Evolutionary conservation across 176 grass and related monocot species (phyloP).

Genomic region (Paspalum notatum): DNA sequence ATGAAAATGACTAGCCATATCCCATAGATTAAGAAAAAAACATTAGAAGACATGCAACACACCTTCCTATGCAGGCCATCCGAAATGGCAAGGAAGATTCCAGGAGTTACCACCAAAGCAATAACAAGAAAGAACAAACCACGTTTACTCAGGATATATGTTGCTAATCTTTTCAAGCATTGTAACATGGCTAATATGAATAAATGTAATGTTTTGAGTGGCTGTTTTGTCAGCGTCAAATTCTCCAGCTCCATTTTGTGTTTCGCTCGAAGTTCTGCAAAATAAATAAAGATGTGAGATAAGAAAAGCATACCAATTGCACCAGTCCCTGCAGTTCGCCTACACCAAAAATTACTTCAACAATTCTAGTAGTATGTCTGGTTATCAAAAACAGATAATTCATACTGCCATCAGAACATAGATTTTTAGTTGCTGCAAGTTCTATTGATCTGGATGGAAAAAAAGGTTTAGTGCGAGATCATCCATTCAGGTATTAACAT

Average conservation of each 20-base stretch:
- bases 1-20: constrained; percentile 23
- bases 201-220: constrained; percentile 66
- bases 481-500: too few species aligned
- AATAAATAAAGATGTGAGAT: constrained; percentile 33
- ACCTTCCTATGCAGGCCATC: constrained; percentile 84
- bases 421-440: constrained; percentile 8
- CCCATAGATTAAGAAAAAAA: constrained; percentile 1
- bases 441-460: constrained; percentile 16
- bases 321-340: background rate
- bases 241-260: constrained; percentile 73
- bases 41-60: constrained; percentile 2
- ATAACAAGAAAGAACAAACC: constrained; percentile 61
- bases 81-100: constrained; percentile 46
- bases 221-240: constrained; percentile 80
- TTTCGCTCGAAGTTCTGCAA: constrained; percentile 76
- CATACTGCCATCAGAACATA: background rate
- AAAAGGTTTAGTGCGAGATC: background rate
- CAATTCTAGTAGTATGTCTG: constrained; percentile 3
- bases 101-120: constrained; percentile 54
- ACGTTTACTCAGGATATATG: constrained; percentile 68
- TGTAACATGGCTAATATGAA: constrained; percentile 78
- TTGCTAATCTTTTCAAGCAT: constrained; percentile 65
- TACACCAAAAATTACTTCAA: background rate
- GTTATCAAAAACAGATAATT: background rate
- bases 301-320: constrained; percentile 2